A percentile compares a stretch with the other conserved stretches of the same genome.
Evolutionary conservation across 257 asterid species (phyloP).

Genomic region (Penstemon davidsonii): DNA sequence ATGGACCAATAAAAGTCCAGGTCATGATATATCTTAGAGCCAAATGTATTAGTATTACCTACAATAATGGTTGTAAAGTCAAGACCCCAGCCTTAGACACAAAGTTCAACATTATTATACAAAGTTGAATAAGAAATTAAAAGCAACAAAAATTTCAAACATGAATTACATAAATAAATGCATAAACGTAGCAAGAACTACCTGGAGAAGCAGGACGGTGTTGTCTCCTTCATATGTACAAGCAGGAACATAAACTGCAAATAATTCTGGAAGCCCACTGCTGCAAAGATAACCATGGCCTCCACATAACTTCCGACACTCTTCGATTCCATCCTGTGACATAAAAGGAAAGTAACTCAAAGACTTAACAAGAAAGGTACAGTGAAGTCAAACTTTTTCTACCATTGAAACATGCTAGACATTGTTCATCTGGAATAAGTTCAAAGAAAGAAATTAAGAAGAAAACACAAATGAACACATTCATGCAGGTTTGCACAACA

Average conservation of each 20-base stretch:
- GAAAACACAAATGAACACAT: background rate
- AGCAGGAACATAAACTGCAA: constrained; percentile 98
- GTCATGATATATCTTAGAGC: constrained; percentile 5
- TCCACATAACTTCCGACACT: constrained; percentile 95
- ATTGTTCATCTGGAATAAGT: constrained; percentile 21
- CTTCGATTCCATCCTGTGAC: constrained; percentile 93
- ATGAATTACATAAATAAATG: background rate
- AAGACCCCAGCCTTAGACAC: background rate
- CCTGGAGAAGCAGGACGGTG: constrained; percentile 83
- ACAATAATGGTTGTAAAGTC: constrained; percentile 15
- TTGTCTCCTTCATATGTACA: constrained; percentile 99
- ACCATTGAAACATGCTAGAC: constrained; percentile 5
- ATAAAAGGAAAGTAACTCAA: constrained; percentile 19
- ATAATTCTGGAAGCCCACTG: constrained; percentile 98
- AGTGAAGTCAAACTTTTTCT: constrained; percentile 6
- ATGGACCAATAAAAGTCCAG: background rate
- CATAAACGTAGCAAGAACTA: constrained; percentile 25
- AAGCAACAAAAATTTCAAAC: constrained; percentile 10
- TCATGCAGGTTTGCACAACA: constrained; percentile 16
- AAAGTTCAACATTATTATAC: constrained; percentile 3
- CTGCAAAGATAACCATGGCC: constrained; percentile 97
- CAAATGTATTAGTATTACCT: constrained; percentile 1
- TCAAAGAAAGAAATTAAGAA: background rate
- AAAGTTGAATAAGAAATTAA: background rate
- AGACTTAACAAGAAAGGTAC: background rate